Conservation (phyloP, 306 rosid genomes). For the Hylodesmum podocarpum region DNA sequence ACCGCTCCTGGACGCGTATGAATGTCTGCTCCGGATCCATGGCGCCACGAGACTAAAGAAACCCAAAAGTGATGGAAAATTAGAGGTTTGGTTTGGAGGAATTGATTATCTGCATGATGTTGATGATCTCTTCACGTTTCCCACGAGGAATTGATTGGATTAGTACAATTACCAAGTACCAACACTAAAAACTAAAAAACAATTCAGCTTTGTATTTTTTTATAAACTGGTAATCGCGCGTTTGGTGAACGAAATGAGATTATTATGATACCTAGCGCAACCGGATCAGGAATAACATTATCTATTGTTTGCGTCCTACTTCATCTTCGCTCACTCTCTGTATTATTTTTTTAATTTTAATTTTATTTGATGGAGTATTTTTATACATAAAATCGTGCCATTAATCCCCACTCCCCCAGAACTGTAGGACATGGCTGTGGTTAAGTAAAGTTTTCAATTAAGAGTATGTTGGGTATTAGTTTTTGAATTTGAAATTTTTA, state of each 20-base stretch:
- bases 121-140: not conserved
- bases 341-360: too few relatives aligned
- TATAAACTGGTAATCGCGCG: too few relatives aligned
- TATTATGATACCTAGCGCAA: not conserved
- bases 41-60: not conserved
- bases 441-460: too few relatives aligned
- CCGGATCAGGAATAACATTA: not conserved
- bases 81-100: not conserved
- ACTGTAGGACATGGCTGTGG: too few relatives aligned
- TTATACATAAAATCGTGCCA: too few relatives aligned
- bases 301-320: not conserved
- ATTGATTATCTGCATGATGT: not conserved
- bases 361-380: too few relatives aligned
- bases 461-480: too few relatives aligned
- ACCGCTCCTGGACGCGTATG: constrained; percentile 92
- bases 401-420: too few relatives aligned
- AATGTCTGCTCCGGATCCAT: constrained; percentile 99
- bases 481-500: too few relatives aligned
- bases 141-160: not conserved
- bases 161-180: not conserved
- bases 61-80: constrained; percentile 33
- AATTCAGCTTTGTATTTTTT: too few relatives aligned
- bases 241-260: not conserved
- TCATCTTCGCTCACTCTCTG: not conserved
- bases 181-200: not conserved